A percentile compares a stretch with the other conserved stretches of the same genome.
These are phyloP conservation scores for Geotrichum bryndzae DNA, from an alignment of 1,139 yeast species.

Conservation along the genomic window DNA sequence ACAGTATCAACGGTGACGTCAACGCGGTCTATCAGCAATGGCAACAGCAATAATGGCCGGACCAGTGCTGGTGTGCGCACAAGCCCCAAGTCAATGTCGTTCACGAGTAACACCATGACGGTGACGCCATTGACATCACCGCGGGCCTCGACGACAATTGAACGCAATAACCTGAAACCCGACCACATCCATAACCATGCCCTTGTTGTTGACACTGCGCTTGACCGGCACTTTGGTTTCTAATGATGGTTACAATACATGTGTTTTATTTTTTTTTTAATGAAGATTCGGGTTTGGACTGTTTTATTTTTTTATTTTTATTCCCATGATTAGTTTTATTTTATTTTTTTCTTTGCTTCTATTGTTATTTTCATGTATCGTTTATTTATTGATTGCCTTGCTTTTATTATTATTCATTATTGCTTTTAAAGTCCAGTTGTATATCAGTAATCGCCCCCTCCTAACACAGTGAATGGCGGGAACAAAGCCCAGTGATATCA, in stretches of 20 bases:
- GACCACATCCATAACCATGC: constrained; percentile 7
- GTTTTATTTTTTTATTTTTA: too few species aligned
- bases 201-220: constrained; percentile 9
- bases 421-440: too few species aligned
- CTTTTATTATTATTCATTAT: too few species aligned
- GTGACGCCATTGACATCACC: constrained; percentile 1
- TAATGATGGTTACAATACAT: not conserved
- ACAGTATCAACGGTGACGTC: not conserved
- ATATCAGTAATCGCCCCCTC: too few species aligned
- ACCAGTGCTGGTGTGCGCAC: not conserved
- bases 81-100: not conserved
- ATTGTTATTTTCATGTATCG: too few species aligned
- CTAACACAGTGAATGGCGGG: too few species aligned
- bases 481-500: too few species aligned
- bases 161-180: not conserved
- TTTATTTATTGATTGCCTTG: too few species aligned
- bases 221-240: constrained; percentile 13
- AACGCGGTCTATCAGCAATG: not conserved
- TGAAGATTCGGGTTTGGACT: too few species aligned
- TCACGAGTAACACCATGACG: not conserved
- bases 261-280: not conserved
- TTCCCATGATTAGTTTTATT: too few species aligned
- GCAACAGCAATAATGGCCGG: too few species aligned
- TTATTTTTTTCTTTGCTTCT: too few species aligned
- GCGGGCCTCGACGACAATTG: not conserved